Evolutionary conservation across 208 protist species (phyloP).

Genomic region (Crithidia bombi): DNA sequence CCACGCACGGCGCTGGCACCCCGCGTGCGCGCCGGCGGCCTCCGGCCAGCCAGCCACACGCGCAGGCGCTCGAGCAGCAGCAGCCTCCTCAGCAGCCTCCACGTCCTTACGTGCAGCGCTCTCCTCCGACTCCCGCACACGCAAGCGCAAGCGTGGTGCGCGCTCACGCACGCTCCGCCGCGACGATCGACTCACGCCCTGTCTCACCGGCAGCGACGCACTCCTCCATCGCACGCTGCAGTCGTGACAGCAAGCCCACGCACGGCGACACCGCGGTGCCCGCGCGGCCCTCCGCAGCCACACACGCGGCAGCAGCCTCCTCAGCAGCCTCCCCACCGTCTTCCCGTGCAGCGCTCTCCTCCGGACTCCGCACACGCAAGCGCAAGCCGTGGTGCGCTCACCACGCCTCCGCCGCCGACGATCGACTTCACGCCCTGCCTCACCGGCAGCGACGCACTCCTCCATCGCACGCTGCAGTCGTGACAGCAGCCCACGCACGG

Average conservation of each 20-base stretch:
- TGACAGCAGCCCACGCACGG: constrained; percentile 17
- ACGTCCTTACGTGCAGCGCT: not conserved
- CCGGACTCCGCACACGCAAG: too few species aligned
- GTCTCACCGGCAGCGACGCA: not conserved
- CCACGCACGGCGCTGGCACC: constrained; percentile 7
- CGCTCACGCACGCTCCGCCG: not conserved
- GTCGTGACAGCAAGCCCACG: not conserved
- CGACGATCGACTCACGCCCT: not conserved
- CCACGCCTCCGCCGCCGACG: too few species aligned
- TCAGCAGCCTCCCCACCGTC: too few species aligned
- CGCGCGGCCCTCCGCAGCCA: too few species aligned
- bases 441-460: too few species aligned
- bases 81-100: not conserved
- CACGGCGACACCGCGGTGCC: not conserved
- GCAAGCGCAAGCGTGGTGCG: not conserved
- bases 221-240: not conserved
- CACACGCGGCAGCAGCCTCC: too few species aligned
- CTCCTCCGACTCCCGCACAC: not conserved
- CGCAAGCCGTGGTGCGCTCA: too few species aligned
- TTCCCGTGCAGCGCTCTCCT: too few species aligned
- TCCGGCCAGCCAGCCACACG: not conserved
- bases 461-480: too few species aligned
- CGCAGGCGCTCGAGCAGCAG: not conserved
- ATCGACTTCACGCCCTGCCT: too few species aligned
- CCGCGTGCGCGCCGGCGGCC: not conserved